Conservation (phyloP, 305 asterid genomes). For the Solanum hybrid region DNA sequence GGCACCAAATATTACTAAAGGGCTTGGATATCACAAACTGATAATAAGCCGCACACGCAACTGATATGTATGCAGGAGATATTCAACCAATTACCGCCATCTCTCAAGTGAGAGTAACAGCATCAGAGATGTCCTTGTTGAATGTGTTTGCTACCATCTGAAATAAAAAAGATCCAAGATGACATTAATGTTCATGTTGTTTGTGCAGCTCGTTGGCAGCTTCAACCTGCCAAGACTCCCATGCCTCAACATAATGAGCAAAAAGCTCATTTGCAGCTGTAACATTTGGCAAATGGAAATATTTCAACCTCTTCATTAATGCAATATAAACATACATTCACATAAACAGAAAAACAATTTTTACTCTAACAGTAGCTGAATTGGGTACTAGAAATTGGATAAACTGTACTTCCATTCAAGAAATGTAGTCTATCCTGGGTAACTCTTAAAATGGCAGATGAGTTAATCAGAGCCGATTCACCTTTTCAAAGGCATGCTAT, state of each 20-base stretch:
- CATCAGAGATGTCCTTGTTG: not conserved
- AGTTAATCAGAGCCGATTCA: not conserved
- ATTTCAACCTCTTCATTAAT: not conserved
- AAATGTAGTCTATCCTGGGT: not conserved
- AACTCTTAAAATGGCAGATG: not conserved
- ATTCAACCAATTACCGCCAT: not conserved
- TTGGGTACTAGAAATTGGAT: not conserved
- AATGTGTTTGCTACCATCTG: not conserved
- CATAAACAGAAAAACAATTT: not conserved
- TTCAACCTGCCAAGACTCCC: constrained; percentile 49
- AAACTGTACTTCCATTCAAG: not conserved
- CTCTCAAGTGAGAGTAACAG: not conserved
- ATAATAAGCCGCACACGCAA: not conserved
- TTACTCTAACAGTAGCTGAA: not conserved
- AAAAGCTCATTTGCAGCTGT: constrained; percentile 44
- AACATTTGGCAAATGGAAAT: constrained; percentile 8
- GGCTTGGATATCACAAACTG: not conserved
- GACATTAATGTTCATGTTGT: constrained; percentile 14
- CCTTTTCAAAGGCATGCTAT: not conserved
- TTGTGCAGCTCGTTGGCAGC: constrained; percentile 31
- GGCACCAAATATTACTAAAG: not conserved
- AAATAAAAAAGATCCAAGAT: constrained; percentile 1
- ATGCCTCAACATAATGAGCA: constrained; percentile 52
- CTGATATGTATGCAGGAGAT: not conserved
- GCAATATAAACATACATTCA: not conserved